Evolutionary conservation across 2,329 filamentous ascomycete species (phyloP), one percentile per base, ranked within the genome.

Genomic region (Neofusicoccum ribis): DNA sequence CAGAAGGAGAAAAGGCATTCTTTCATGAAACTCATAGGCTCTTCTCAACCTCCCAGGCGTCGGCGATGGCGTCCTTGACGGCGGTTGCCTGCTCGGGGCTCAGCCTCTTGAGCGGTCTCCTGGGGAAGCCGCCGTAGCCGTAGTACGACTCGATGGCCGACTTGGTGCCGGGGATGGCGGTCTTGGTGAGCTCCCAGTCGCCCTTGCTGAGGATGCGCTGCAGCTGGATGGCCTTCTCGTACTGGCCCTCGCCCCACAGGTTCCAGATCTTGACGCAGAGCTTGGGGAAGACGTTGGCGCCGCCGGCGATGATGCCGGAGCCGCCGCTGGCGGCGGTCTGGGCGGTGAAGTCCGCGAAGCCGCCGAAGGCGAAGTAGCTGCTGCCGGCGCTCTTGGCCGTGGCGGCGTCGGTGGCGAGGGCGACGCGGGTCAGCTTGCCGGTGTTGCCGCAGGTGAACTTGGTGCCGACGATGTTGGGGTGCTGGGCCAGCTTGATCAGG

Each of bases 361-460:
- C 92, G 51, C 92, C 92, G 73, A 95, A 93, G 20, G 91, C 92
- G 86, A 95, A 90, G 82, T 93, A 96, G 7, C 78, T 80, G 15
- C 76, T 79, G 41, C 79, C 78, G 41, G 74, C 68, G 65, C 73
- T 74, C 70, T 78, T 79, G 60, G 89, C 87, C 0, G 89, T 92
- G 77, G 88, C 87, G 65, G 92, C 91, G 71, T 90, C 81, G 54
- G 89, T 87, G 51, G 88, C 91, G 14, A 85, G 79, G 6, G 92
- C 91, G 4, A 96, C 91, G 37, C 92, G 88, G 12, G 92, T 94
- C 69, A 96, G 85, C 81, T 96, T 96, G 69, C 92, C 92, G 0
- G 91, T 95, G 82, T 92, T 95, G 69, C 91, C 92, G 76, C 92
- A 96, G 46, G 92, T 96, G 83, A 96, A 96, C 78, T 96, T 96